A percentile compares a stretch with the other conserved stretches of the same genome.
These are phyloP conservation scores for Paramecium pentaurelia DNA, from an alignment of 73 alveolate genomes.

Conservation along the genomic window DNA sequence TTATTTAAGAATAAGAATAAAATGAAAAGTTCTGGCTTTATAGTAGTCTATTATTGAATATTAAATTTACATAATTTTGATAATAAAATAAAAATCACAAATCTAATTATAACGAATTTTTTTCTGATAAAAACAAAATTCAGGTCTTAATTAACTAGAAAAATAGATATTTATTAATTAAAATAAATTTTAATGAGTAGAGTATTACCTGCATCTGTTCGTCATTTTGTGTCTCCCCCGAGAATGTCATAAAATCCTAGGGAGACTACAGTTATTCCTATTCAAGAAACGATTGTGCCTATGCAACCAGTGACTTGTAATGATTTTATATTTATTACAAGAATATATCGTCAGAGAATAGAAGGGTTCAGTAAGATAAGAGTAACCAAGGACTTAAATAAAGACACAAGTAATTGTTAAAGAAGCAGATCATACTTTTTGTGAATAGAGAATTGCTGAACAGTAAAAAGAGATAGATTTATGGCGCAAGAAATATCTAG, in stretches of 20 bases:
- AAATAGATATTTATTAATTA: conserved; percentile 5
- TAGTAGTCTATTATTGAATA: too few species aligned
- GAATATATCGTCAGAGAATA: conserved; percentile 36
- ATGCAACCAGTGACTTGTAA: conserved; percentile 36
- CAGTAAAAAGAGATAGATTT: not conserved
- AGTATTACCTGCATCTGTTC: not conserved
- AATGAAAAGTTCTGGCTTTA: not conserved
- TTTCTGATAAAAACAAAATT: not conserved
- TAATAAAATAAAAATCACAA: not conserved
- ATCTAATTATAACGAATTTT: not conserved
- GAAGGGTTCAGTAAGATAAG: not conserved
- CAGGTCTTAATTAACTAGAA: not conserved
- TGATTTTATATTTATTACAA: not conserved
- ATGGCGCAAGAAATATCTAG: conserved; percentile 45
- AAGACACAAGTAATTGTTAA: not conserved
- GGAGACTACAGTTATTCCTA: conserved; percentile 39
- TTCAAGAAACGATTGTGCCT: conserved; percentile 21
- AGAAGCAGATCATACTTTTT: conserved; percentile 43
- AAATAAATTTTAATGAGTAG: conserved; percentile 40
- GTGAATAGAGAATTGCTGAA: conserved; percentile 22
- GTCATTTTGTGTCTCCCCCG: conserved; percentile 52
- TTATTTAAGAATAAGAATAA: not conserved
- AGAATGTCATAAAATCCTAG: not conserved
- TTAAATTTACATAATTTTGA: not conserved
- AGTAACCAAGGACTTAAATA: not conserved